Evolutionary conservation across 1,284 basidiomycete species (phyloP).

Genomic region (Ustilago trichophora): DNA sequence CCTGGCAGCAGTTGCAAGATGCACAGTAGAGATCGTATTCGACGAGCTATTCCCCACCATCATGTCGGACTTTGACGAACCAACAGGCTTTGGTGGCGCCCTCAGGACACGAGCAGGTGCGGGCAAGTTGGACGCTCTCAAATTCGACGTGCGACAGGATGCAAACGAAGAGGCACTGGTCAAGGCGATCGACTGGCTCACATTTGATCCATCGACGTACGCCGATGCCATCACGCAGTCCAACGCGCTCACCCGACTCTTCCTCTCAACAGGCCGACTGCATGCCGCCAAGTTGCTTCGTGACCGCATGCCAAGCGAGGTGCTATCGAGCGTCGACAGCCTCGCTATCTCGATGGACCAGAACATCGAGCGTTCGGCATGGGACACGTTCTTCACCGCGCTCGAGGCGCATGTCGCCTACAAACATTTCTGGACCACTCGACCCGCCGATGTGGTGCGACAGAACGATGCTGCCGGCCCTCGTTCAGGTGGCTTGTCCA

Average conservation of each 20-base stretch:
- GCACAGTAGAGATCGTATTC: constrained; percentile 76
- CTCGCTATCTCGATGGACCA: constrained; percentile 44
- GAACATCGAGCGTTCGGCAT: constrained; percentile 57
- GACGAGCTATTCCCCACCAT: constrained; percentile 71
- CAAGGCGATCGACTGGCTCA: constrained; percentile 92
- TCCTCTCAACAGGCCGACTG: constrained; percentile 55
- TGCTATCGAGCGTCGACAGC: constrained; percentile 33
- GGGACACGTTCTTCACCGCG: constrained; percentile 61
- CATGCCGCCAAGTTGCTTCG: constrained; percentile 60
- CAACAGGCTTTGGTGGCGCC: constrained; percentile 16
- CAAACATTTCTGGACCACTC: constrained; percentile 52
- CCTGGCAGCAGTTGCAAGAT: constrained; percentile 80
- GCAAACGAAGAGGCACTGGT: constrained; percentile 72
- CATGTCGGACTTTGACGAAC: constrained; percentile 31
- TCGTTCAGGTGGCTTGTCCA: constrained; percentile 31
- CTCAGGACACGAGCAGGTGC: constrained; percentile 9
- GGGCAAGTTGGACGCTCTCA: constrained; percentile 18
- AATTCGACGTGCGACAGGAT: constrained; percentile 41
- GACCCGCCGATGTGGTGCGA: constrained; percentile 17
- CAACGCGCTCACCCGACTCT: constrained; percentile 57
- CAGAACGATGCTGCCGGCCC: constrained; percentile 1
- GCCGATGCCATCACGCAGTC: constrained; percentile 62
- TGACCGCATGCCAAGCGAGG: constrained; percentile 53
- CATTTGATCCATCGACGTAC: constrained; percentile 71
- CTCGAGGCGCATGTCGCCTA: constrained; percentile 52